Conservation (phyloP, 768 basidiomycete species). For the Lactarius hengduanensis region DNA sequence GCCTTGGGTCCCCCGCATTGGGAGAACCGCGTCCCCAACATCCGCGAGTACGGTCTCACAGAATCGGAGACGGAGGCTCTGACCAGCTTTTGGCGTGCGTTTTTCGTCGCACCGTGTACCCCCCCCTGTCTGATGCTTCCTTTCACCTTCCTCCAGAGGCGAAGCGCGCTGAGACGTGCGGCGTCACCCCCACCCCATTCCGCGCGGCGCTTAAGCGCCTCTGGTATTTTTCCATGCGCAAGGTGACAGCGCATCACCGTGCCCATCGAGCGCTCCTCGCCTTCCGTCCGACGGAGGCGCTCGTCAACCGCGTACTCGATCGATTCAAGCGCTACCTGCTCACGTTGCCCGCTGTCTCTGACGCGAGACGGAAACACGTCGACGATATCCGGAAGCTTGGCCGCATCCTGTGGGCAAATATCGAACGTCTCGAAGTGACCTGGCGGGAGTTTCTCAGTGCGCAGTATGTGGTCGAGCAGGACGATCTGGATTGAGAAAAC, state of each 20-base stretch:
- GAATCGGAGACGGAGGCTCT: not conserved
- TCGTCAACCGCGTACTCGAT: not conserved
- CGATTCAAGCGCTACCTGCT: not conserved
- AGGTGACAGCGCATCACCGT: not conserved
- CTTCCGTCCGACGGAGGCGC: constrained; percentile 1
- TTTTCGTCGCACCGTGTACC: not conserved
- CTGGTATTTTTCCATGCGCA: constrained; percentile 5
- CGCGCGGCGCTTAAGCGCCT: not conserved
- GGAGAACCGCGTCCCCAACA: not conserved
- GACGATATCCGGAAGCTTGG: constrained; percentile 13
- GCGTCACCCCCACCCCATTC: not conserved
- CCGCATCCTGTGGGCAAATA: constrained; percentile 8
- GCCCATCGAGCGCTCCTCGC: not conserved
- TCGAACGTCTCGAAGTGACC: not conserved
- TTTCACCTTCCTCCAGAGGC: not conserved
- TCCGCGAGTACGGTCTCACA: constrained; percentile 5
- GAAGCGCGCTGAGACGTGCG: not conserved
- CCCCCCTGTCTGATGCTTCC: not conserved
- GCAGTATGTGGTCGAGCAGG: constrained; percentile 41
- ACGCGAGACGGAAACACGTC: constrained; percentile 1
- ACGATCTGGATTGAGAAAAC: constrained; percentile 51
- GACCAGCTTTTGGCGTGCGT: constrained; percentile 1
- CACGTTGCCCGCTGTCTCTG: not conserved
- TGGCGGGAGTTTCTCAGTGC: constrained; percentile 2
- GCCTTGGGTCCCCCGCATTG: constrained; percentile 2